Evolutionary conservation across 495 filamentous ascomycete genomes (phyloP), one percentile per base, ranked within the genome.

Genomic region (Rusavskia elegans): DNA sequence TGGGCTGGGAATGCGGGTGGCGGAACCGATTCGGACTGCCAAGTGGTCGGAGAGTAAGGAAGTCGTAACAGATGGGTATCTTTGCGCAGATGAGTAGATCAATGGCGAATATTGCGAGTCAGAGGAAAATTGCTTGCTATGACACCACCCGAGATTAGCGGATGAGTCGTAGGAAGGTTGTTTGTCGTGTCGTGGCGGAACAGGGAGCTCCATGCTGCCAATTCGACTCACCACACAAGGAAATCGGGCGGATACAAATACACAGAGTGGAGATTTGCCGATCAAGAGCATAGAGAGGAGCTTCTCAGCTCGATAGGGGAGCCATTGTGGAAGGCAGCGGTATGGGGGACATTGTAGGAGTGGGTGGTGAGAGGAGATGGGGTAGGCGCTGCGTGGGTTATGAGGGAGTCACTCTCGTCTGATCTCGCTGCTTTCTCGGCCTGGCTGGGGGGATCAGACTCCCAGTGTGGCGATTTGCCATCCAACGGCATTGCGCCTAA

Each of bases 381-480:
- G 32, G 32, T 35, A 11, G 32, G 32, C 9, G 44, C 21, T 46
- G 44, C 20, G 20, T 17, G 20, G 44, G 39, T 46, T 46, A 16
- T 25, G 44, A 29, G 44, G 23, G 44, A 46, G 44, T 46, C 44
- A 46, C 40, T 21, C 40, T 42, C 20, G 23, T 46, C 44, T 42
- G 39, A 42, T 42, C 44, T 46, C 44, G 44, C 44, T 46, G 44
- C 44, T 46, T 46, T 46, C 44, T 46, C 44, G 44, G 44, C 44
- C 5, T 9, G 44, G 44, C 44, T 46, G 44, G 44, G 39, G 20
- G 20, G 32, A 35, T 35, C 32, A 35, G 32, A 35, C 32, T 10
- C 32, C 13, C 9, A 35, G 13, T 10, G 32, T 35, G 32, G 32
- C 32, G 32, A 35, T 35, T 35, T 11, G 32, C 32, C 32, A 35